phyloP scores from a whole-genome alignment of 306 rosid species.

The Inga oerstediana region DNA sequence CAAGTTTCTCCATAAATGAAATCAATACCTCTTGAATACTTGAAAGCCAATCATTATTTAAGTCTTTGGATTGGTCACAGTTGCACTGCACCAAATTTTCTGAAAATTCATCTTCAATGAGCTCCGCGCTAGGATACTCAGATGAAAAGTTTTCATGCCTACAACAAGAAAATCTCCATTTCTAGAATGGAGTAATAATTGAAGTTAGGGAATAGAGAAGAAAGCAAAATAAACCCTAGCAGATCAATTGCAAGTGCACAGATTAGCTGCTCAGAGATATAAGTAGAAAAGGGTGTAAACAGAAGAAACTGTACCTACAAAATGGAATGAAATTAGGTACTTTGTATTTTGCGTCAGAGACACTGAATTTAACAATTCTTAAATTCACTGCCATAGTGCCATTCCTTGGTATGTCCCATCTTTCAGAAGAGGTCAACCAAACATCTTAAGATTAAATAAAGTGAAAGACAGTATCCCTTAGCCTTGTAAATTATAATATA shows the following conservation, averaged over 20 bases:
- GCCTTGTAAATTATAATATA: neutral
- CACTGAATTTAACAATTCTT: neutral
- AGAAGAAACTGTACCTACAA: neutral
- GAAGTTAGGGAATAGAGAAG: neutral
- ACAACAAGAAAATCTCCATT: conserved; percentile 45
- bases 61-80: conserved; percentile 27
- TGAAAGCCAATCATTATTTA: conserved; percentile 43
- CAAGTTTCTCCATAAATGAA: conserved; percentile 23
- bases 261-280: neutral
- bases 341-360: neutral
- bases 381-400: neutral
- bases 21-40: conserved; percentile 40
- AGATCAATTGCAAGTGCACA: conserved; percentile 12
- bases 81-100: conserved; percentile 39
- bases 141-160: conserved; percentile 42
- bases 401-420: neutral
- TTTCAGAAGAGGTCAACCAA: neutral
- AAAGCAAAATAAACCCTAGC: neutral
- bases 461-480: neutral
- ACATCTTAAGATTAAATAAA: neutral
- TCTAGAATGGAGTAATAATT: conserved; percentile 39
- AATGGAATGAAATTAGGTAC: neutral
- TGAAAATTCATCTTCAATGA: conserved; percentile 37
- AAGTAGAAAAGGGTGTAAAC: neutral
- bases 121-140: conserved; percentile 32